Conservation (phyloP, 768 basidiomycete species). For the Psilocybe tampanensis region DNA sequence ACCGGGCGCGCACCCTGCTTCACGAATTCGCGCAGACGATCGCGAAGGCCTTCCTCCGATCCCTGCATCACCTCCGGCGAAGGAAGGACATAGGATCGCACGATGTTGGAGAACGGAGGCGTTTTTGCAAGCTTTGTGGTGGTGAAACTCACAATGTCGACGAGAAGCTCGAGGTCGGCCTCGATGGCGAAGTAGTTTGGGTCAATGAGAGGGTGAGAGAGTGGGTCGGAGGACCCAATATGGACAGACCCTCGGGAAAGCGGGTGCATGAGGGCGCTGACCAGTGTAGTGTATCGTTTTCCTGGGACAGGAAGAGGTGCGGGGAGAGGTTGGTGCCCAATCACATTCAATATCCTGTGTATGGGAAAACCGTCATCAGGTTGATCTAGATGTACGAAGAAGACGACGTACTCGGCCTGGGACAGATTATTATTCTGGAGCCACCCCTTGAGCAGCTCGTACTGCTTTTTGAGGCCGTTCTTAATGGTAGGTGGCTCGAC, state of each 20-base stretch:
- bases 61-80: background rate
- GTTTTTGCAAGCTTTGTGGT: background rate
- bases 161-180: constrained; percentile 9
- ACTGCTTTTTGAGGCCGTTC: constrained; percentile 11
- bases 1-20: constrained; percentile 3
- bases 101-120: constrained; percentile 4
- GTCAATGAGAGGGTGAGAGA: constrained; percentile 7
- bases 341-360: background rate
- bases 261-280: constrained; percentile 7
- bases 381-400: background rate
- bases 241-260: constrained; percentile 10
- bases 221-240: background rate
- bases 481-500: background rate
- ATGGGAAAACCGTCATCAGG: background rate
- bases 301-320: background rate
- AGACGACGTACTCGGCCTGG: background rate
- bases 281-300: constrained; percentile 5
- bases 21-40: constrained; percentile 2
- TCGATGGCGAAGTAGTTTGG: constrained; percentile 7
- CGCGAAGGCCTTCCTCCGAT: background rate
- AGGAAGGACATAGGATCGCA: constrained; percentile 7
- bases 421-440: background rate
- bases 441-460: constrained; percentile 4
- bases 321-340: background rate
- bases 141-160: background rate